These are phyloP conservation scores for Coriolopsis trogii DNA, from an alignment of 1,284 basidiomycete species.

Conservation along the genomic window DNA sequence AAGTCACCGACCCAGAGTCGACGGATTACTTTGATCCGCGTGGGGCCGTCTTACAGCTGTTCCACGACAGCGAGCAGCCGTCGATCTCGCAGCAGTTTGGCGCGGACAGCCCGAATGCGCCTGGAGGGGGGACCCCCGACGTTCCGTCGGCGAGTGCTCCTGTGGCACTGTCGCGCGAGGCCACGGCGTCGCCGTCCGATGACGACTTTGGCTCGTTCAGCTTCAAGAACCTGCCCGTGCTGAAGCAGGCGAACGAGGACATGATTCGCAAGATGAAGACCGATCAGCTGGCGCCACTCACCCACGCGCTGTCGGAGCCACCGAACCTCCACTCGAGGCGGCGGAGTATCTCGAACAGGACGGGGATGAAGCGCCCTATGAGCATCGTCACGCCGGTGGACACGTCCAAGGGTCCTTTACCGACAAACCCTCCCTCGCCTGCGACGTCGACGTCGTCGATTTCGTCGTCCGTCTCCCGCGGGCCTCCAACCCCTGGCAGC, in stretches of 20 bases:
- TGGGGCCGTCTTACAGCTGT: constrained; percentile 87
- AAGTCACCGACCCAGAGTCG: constrained; percentile 93
- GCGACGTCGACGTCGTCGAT: constrained; percentile 93
- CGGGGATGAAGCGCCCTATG: constrained; percentile 75
- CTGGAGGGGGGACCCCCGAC: constrained; percentile 35
- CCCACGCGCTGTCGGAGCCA: constrained; percentile 73
- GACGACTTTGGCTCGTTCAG: constrained; percentile 98
- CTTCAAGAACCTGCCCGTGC: constrained; percentile 95
- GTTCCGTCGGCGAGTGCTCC: constrained; percentile 44
- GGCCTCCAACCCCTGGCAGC: constrained; percentile 73
- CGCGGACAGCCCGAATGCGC: constrained; percentile 45
- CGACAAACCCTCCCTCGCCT: constrained; percentile 82
- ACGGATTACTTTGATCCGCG: constrained; percentile 99
- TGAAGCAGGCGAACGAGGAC: constrained; percentile 99
- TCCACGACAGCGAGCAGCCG: constrained; percentile 78
- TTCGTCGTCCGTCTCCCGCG: constrained; percentile 86
- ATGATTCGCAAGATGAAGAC: constrained; percentile 94
- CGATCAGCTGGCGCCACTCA: constrained; percentile 74
- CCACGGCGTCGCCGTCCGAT: constrained; percentile 53
- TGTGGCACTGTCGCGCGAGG: constrained; percentile 50
- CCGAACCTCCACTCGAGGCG: constrained; percentile 58
- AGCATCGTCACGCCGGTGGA: constrained; percentile 71
- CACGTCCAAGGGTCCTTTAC: constrained; percentile 45
- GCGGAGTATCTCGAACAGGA: constrained; percentile 65
- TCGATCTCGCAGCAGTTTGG: constrained; percentile 50